These are phyloP conservation scores for Arctium minus DNA, from an alignment of 129 eudicot genomes.

Conservation along the genomic window DNA sequence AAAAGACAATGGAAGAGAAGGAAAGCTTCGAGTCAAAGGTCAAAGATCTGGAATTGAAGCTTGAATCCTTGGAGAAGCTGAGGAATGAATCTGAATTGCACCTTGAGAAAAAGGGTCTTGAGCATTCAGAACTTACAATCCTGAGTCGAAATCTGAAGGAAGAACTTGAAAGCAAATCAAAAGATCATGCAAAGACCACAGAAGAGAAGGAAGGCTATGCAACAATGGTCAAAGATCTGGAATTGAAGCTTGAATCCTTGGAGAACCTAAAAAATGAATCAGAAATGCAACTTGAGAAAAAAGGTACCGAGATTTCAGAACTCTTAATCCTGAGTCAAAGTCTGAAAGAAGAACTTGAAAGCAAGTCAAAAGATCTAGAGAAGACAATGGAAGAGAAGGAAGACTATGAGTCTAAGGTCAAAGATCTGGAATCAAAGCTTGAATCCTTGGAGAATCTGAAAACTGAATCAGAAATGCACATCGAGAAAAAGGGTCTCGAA, in stretches of 20 bases:
- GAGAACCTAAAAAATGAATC: slow-evolving; percentile 27
- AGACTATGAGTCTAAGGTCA: slow-evolving; percentile 17
- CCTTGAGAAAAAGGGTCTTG: slow-evolving; percentile 42
- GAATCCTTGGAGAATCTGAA: slow-evolving; percentile 25
- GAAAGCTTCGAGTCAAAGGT: slow-evolving; percentile 11
- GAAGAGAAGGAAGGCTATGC: slow-evolving; percentile 48
- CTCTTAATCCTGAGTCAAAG: not conserved
- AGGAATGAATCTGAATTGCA: slow-evolving; percentile 3
- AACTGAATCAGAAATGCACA: slow-evolving; percentile 30
- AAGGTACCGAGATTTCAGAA: slow-evolving; percentile 22
- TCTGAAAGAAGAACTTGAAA: slow-evolving; percentile 26
- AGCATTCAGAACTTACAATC: slow-evolving; percentile 33
- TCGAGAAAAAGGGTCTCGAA: slow-evolving; percentile 39
- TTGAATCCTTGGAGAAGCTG: slow-evolving; percentile 1
- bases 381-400: slow-evolving; percentile 9
- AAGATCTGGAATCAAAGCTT: slow-evolving; percentile 36
- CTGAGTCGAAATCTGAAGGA: slow-evolving; percentile 38
- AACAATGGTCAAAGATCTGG: slow-evolving; percentile 38
- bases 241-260: slow-evolving; percentile 33
- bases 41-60: slow-evolving; percentile 25
- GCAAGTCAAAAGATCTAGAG: slow-evolving; percentile 5
- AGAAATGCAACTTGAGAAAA: slow-evolving; percentile 40
- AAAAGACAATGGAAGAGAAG: slow-evolving; percentile 11
- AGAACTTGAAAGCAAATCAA: slow-evolving; percentile 44
- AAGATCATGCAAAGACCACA: slow-evolving; percentile 28